phyloP scores from a whole-genome alignment of 371 early-diverging fungal species.

The Smittium mucronatum region DNA sequence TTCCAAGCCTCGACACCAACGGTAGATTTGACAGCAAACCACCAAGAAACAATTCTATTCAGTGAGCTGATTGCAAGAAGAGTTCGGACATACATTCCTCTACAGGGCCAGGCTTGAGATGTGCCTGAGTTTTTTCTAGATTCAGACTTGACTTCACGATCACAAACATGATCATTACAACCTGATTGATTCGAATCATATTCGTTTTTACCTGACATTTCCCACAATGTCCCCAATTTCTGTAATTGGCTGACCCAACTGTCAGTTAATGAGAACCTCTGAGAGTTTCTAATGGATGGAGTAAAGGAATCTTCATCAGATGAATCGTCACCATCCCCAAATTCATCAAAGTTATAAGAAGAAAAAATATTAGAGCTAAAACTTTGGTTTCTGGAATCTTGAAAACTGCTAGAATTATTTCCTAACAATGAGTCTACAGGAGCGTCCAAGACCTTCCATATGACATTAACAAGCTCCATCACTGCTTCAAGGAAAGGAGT shows the following conservation, averaged over 20 bases:
- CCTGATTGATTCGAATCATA: constrained; percentile 12
- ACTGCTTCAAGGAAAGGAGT: constrained; percentile 28
- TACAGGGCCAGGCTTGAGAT: constrained; percentile 27
- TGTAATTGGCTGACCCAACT: constrained; percentile 12
- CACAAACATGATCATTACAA: constrained; percentile 16
- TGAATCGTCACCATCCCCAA: not conserved
- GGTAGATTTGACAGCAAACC: constrained; percentile 16
- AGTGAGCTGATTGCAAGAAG: constrained; percentile 29
- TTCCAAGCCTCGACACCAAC: constrained; percentile 7
- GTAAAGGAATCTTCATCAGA: not conserved
- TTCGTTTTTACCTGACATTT: not conserved
- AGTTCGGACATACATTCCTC: constrained; percentile 24
- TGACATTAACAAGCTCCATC: constrained; percentile 28
- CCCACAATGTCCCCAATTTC: constrained; percentile 9
- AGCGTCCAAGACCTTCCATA: constrained; percentile 22
- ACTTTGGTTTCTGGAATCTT: not conserved
- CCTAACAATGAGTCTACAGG: constrained; percentile 22
- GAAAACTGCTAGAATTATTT: constrained; percentile 16
- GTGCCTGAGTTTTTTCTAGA: not conserved
- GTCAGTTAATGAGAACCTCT: constrained; percentile 5
- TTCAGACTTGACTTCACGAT: constrained; percentile 10
- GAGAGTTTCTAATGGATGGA: not conserved
- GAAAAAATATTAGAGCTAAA: not conserved
- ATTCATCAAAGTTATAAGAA: not conserved
- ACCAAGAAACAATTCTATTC: constrained; percentile 31